Base-by-base conservation (phyloP, 306 rosid species). In the Ochetophila trinervis region DNA sequence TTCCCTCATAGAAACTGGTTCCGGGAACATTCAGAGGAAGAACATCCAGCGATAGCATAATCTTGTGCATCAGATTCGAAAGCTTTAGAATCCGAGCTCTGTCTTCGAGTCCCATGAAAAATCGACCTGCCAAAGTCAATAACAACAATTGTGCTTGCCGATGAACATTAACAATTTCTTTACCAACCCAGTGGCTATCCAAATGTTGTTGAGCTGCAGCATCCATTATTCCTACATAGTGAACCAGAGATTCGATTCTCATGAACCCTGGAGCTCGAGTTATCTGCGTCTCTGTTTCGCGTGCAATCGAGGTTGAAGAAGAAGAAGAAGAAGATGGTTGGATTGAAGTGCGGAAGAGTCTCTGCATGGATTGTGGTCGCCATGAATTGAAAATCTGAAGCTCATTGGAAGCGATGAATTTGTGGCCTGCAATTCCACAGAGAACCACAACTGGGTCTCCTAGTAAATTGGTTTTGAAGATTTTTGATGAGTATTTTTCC, bases 401-500 rank as follows among this genome's bases (percentile, higher is more conserved):
- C 49, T 71, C 70, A 18, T 55, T 55, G 34, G 76, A 44, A 35
- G 63, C 23, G 10, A 63, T 34, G 55, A 71, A 63, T 32, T 69
- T 48, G 35, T 69, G 66, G 3, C 66, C 73, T 2, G 55, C 17
- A 9, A 6, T 17, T 37, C 68, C 57, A 30, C 75, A 62, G 14
- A 53, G 5, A 17, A 62, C 70, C 0, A 47, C 69, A 1, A 18
- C 30, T n/a, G 48, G 62, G 64, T 63, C 65, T 18, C 76, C 63
- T 8, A 63, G 34, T n/a, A 69, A 15, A 13, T 60, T 48, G 36
- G 66, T 69, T 58, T 69, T 59, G 66, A 69, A 69, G 58, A 69
- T 50, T 21, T 69, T 60, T 15, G 74, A 10, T 3, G 66, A 59
- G 59, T 59, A 8, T 5, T 59, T 69, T 48, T 21, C 34, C 66